Evolutionary conservation across 352 stramenopile species (phyloP).

Genomic region (Elongisporangium prolatum): DNA sequence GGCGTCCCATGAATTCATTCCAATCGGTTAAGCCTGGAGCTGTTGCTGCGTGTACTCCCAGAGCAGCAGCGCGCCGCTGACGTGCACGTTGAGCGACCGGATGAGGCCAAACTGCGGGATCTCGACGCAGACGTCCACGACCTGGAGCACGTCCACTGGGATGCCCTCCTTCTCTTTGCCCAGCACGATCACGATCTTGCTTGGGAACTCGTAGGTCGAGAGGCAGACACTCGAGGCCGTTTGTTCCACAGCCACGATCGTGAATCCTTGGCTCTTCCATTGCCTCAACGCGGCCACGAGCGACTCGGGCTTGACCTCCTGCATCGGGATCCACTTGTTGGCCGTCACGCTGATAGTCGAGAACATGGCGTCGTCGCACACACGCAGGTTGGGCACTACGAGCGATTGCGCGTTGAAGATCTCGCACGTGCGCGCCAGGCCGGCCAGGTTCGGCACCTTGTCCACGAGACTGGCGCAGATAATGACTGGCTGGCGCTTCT

Average conservation of each 20-base stretch:
- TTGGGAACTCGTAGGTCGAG: constrained; percentile 76
- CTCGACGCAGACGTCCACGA: constrained; percentile 96
- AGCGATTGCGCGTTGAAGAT: constrained; percentile 92
- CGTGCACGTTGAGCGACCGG: constrained; percentile 96
- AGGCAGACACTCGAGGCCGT: constrained; percentile 90
- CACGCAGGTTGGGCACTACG: constrained; percentile 82
- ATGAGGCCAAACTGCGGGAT: constrained; percentile 97
- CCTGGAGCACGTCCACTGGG: constrained; percentile 91
- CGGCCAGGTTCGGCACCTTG: constrained; percentile 94
- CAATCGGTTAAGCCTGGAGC: constrained; percentile 16
- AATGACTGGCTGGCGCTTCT: constrained; percentile 57
- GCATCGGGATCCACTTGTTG: constrained; percentile 93
- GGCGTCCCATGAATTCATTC: neutral
- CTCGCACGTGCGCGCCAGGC: constrained; percentile 92
- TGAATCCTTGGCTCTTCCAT: constrained; percentile 87
- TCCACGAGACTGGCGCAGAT: constrained; percentile 89
- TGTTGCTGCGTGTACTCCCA: constrained; percentile 96
- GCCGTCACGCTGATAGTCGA: constrained; percentile 90
- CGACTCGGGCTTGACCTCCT: constrained; percentile 73
- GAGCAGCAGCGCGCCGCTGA: constrained; percentile 92
- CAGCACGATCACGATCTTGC: constrained; percentile 92
- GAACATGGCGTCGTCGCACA: constrained; percentile 88
- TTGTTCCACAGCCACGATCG: constrained; percentile 93
- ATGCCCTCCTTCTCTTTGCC: constrained; percentile 97
- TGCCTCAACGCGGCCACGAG: constrained; percentile 30